These are phyloP conservation scores for Moricandia moricandioides DNA, from an alignment of 345 rosid species.

Conservation along the genomic window DNA sequence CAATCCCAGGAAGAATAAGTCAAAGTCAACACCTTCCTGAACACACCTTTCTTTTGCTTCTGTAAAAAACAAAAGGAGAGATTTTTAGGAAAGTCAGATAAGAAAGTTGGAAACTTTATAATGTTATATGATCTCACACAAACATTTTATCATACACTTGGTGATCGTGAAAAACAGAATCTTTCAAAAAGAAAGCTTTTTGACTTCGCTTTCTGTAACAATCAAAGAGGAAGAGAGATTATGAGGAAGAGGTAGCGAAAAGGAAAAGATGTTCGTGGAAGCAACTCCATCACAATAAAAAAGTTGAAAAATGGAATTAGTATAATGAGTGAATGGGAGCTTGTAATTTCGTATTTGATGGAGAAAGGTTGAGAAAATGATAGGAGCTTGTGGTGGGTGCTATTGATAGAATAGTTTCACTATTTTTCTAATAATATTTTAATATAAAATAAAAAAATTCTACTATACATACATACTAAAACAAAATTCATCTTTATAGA, in stretches of 20 bases:
- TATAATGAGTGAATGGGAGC: constrained; percentile 1
- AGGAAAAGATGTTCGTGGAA: not conserved
- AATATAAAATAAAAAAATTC: too few relatives aligned
- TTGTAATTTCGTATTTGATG: constrained; percentile 26
- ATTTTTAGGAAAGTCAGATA: constrained; percentile 1
- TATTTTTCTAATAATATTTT: too few relatives aligned
- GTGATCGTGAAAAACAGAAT: constrained; percentile 6
- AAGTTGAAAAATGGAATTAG: constrained; percentile 15
- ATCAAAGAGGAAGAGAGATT: constrained; percentile 24
- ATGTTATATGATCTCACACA: not conserved
- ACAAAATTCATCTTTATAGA: too few relatives aligned
- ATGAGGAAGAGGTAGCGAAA: constrained; percentile 4
- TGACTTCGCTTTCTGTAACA: not conserved
- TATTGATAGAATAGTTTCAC: too few relatives aligned
- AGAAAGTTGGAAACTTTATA: not conserved
- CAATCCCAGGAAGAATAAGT: not conserved
- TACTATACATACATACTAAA: too few relatives aligned
- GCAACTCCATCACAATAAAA: constrained; percentile 1
- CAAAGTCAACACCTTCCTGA: constrained; percentile 30
- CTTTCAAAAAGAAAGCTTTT: not conserved
- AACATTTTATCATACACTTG: constrained; percentile 15
- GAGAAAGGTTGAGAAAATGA: constrained; percentile 17
- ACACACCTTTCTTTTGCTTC: constrained; percentile 15
- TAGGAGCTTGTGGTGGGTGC: too few relatives aligned
- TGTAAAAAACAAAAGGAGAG: not conserved